Evolutionary conservation across 768 basidiomycete species (phyloP), one percentile per base, ranked within the genome.

Genomic region (Leccinum incarnatum): DNA sequence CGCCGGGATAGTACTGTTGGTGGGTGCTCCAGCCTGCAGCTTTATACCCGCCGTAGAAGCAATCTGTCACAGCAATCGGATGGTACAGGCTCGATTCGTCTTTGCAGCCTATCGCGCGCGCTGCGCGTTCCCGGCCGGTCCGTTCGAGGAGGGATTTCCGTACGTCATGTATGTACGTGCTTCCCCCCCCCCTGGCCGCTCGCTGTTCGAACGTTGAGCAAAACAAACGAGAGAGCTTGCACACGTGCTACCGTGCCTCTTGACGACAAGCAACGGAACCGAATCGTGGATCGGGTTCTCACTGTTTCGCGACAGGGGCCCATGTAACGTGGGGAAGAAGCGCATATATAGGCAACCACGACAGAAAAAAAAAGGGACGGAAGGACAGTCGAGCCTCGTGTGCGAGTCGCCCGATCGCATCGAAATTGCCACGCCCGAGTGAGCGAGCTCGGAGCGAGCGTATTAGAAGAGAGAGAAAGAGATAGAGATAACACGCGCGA

Each of bases 281-380:
- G n/a, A 45, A 45, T 45, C 42, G 42, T 45, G 42, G 5, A 21
- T 45, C 42, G 19, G 19, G 42, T 45, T 55, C 57, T 34, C 21
- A 51, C 55, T 50, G 37, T 25, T 54, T 25, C 19, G n/a, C 30
- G n/a, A 45, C 42, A 32, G 61, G 62, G 60, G 54, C 4, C 55
- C 53, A 37, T 60, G 54, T 6, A 55, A 59, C 67, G 60, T 64
- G 67, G 58, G 61, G 65, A 34, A 34, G 45, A 45, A 19, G 25
- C 32, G 32, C 53, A 11, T 9, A 29, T 40, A 40, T 40, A 40
- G 17, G 17, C 37, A 40, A 42, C n/a, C 40, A n/a, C 9, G 17
- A 40, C 37, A 12, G 42, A 5, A 19, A 17, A 27, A 14, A 32
- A 17, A 49, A 29, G 49, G 49, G 27, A 29, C 49, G n/a, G 17